Evolutionary conservation across 176 grass and related monocot species (phyloP), one percentile per base, ranked within the genome.

Genomic region (Echinochloa phyllopogon): DNA sequence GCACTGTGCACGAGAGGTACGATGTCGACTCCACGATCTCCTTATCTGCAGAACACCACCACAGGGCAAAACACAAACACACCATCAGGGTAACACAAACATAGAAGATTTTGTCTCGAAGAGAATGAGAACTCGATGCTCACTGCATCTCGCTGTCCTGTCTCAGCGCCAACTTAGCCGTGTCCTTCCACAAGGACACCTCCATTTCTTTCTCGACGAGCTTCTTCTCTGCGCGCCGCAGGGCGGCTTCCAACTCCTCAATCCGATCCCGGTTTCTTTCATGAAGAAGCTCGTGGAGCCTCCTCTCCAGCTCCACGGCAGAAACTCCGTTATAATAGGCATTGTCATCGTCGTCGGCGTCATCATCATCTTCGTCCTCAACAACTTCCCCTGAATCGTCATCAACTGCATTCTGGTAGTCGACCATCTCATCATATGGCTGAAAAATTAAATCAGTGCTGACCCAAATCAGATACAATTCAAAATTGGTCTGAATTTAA

Each of bases 271-370:
- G 83, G 64, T 88, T 86, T 59, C 86, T n/a, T 56, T 82, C 78
- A 2, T 92, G 90, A 72, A 92, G 90, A 50, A 92, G 86, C 49
- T 89, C 86, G 44, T 89, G 86, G 25, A 92, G 86, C 73, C 90
- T 52, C 42, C 90, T 82, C 86, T 89, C 90, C 67, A 92, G 59
- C 86, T 79, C 86, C 0, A 92, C 0, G 0, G 86, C 78, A 43
- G 66, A 79, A 0, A 92, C 86, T 3, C 86, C 86, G 8, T 52
- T 58, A 52, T 78, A 86, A 3, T 57, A 66, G 0, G 72, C 16
- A 1, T 65, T 49, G 0, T 57, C 53, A 0, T 69, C 27, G 0
- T 58, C 59, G 1, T 64, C 29, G 4, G n/a, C n/a, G n/a, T n/a
- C n/a, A n/a, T 7, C 29, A 10, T 78, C 44, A 1, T 69, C 69